phyloP scores from a whole-genome alignment of 1,284 basidiomycete species.

The Naganishia liquefaciens region DNA sequence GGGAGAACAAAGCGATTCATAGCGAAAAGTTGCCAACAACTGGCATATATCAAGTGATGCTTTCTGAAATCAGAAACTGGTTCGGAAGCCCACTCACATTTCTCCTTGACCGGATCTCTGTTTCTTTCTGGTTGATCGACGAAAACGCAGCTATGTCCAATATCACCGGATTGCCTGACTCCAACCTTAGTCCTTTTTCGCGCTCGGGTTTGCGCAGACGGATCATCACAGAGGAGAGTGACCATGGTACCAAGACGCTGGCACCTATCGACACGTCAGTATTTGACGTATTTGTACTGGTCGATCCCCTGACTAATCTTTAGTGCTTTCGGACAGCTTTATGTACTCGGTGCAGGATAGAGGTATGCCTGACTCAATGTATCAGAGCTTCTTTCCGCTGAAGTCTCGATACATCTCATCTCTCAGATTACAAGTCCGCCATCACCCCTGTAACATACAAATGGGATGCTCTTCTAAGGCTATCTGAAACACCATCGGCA shows the following conservation, averaged over 20 bases:
- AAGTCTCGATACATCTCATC: neutral
- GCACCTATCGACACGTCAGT: conserved; percentile 15
- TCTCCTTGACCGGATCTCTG: neutral
- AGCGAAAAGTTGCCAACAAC: too few relatives aligned
- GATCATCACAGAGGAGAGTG: neutral
- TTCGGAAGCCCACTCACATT: neutral
- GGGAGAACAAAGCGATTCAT: neutral
- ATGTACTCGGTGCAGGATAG: neutral
- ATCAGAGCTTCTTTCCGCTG: neutral
- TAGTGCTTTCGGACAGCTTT: neutral
- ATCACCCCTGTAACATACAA: neutral
- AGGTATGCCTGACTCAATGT: neutral
- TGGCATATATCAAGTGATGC: neutral
- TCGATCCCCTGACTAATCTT: neutral
- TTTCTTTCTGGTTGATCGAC: neutral
- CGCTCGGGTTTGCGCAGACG: neutral
- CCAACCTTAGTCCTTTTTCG: conserved; percentile 7
- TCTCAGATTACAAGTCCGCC: conserved; percentile 12
- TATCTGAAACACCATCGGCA: conserved; percentile 3
- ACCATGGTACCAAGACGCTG: neutral
- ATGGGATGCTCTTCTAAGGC: neutral
- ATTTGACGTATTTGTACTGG: neutral
- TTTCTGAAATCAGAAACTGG: neutral
- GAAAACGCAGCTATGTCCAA: neutral
- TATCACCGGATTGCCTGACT: neutral